Evolutionary conservation across 108 stramenopile species (phyloP).

Genomic region (Epithemia pelagica): DNA sequence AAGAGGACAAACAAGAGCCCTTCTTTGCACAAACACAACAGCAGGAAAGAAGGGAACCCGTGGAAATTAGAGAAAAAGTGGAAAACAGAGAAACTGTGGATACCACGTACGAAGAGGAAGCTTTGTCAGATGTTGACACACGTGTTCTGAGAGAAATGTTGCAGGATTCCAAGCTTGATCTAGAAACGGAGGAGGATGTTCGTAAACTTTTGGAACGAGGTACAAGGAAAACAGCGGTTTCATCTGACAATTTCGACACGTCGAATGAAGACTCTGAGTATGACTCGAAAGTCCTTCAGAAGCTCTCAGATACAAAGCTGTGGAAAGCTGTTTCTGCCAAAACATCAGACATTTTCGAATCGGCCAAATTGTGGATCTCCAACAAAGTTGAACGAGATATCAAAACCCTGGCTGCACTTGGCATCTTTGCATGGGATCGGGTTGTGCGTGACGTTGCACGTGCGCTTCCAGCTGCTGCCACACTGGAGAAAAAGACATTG

Average conservation of each 20-base stretch:
- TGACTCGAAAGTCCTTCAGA: conserved; percentile 27
- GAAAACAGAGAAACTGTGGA: too few species aligned
- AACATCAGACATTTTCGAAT: conserved; percentile 50
- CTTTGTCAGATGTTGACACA: conserved; percentile 54
- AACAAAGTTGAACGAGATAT: conserved; percentile 71
- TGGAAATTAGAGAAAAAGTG: too few species aligned
- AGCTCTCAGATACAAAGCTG: conserved; percentile 55
- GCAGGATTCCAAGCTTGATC: conserved; percentile 54
- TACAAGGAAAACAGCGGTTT: conserved; percentile 7
- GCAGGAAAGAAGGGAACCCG: too few species aligned
- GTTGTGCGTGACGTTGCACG: conserved; percentile 58
- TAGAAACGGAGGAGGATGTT: conserved; percentile 53
- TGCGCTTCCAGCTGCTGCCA: conserved; percentile 56
- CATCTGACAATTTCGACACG: neutral
- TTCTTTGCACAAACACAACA: too few species aligned
- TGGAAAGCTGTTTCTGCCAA: conserved; percentile 65
- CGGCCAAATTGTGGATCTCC: conserved; percentile 52
- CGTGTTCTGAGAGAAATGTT: conserved; percentile 70
- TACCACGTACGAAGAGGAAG: conserved; percentile 30
- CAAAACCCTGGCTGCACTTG: conserved; percentile 48
- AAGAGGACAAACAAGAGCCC: too few species aligned
- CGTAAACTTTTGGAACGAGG: conserved; percentile 59
- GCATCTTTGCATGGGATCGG: conserved; percentile 69
- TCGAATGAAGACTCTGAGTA: conserved; percentile 10
- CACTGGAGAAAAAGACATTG: conserved; percentile 1